A percentile compares a stretch with the other conserved stretches of the same genome.
Evolutionary conservation across 1,139 yeast species (phyloP).

Genomic region (Wickerhamiella infanticola): DNA sequence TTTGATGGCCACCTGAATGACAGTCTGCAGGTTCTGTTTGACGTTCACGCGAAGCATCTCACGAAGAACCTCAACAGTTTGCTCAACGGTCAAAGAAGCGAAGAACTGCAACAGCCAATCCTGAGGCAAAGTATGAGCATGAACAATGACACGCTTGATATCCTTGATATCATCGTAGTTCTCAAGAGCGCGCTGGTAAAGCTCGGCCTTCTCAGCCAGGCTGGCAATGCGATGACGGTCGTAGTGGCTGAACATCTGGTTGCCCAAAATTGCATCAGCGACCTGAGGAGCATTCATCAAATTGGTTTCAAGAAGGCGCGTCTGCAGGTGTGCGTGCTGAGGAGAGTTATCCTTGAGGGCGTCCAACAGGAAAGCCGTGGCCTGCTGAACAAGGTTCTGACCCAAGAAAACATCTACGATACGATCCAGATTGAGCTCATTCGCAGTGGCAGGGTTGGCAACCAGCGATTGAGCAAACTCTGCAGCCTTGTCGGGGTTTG

Average conservation of each 20-base stretch:
- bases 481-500: conserved; percentile 95
- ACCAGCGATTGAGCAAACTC: conserved; percentile 88
- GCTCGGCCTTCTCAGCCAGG: conserved; percentile 86
- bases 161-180: conserved; percentile 90
- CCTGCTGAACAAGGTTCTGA: conserved; percentile 91
- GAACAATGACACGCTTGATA: conserved; percentile 85
- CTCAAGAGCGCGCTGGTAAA: conserved; percentile 88
- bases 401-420: conserved; percentile 89
- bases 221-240: conserved; percentile 88
- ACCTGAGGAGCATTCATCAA: conserved; percentile 96
- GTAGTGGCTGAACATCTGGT: conserved; percentile 88
- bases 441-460: conserved; percentile 37
- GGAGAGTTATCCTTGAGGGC: conserved; percentile 91
- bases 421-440: conserved; percentile 66
- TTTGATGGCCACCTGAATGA: conserved; percentile 92
- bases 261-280: conserved; percentile 96
- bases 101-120: conserved; percentile 92
- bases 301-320: conserved; percentile 84
- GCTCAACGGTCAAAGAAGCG: conserved; percentile 90
- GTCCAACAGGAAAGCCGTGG: conserved; percentile 94
- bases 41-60: conserved; percentile 72
- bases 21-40: conserved; percentile 82
- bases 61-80: conserved; percentile 72
- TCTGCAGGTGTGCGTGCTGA: conserved; percentile 91
- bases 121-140: conserved; percentile 69